Conservation (phyloP, 306 rosid genomes). For the Rubus parviflorus region DNA sequence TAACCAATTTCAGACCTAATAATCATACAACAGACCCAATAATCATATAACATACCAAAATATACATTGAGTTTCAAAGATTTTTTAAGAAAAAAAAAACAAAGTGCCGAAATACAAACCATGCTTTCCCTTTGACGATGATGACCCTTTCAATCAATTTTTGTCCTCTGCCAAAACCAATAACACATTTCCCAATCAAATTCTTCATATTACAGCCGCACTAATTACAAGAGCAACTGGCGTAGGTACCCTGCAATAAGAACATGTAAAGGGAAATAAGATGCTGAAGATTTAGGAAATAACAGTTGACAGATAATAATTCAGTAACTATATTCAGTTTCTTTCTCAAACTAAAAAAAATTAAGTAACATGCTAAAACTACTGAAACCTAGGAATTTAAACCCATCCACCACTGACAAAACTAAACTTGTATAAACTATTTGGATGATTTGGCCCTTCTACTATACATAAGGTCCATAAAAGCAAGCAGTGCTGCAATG, state of each 20-base stretch:
- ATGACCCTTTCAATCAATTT: no score
- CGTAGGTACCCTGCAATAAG: constrained; percentile 78
- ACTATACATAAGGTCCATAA: neutral
- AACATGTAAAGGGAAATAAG: neutral
- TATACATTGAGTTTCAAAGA: no score
- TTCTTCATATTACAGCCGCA: constrained; percentile 45
- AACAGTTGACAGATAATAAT: neutral
- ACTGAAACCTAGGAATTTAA: constrained; percentile 1
- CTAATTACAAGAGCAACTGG: constrained; percentile 78
- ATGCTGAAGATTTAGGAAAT: neutral
- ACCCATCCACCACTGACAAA: neutral
- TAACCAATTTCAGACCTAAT: no score
- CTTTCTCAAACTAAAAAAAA: no score
- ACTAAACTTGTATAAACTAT: neutral
- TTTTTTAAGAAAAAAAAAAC: no score
- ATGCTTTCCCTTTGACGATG: no score
- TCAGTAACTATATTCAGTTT: no score
- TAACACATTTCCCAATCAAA: no score
- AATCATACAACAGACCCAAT: no score
- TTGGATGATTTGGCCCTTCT: neutral
- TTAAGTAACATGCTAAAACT: neutral
- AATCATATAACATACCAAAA: no score
- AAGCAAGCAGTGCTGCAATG: constrained; percentile 84
- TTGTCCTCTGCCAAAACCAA: no score
- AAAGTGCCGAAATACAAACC: no score